These are phyloP conservation scores for Hamiltosporidium magnivora DNA, from an alignment of 371 early-diverging fungal genomes.

Conservation along the genomic window DNA sequence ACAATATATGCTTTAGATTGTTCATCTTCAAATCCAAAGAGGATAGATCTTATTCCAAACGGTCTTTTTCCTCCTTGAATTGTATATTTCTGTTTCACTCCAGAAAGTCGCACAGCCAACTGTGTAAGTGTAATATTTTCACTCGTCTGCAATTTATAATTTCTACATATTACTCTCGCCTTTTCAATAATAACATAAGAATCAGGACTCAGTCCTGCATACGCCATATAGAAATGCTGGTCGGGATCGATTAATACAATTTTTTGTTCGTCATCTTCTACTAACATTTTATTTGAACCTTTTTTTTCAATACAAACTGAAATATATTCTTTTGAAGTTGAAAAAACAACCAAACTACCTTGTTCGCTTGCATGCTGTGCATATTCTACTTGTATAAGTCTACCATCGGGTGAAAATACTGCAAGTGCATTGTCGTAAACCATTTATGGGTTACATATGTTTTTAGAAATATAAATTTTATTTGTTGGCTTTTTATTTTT, in stretches of 20 bases:
- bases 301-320: slow-evolving; percentile 70
- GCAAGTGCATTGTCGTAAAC: slow-evolving; percentile 65
- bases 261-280: slow-evolving; percentile 87
- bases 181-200: slow-evolving; percentile 37
- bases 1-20: slow-evolving; percentile 78
- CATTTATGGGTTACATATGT: slow-evolving; percentile 5
- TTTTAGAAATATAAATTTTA: too few species aligned
- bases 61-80: slow-evolving; percentile 94
- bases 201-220: slow-evolving; percentile 54
- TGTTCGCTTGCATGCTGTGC: slow-evolving; percentile 93
- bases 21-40: slow-evolving; percentile 72
- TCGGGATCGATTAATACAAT: slow-evolving; percentile 89
- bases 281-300: slow-evolving; percentile 77
- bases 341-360: slow-evolving; percentile 63
- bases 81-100: slow-evolving; percentile 73
- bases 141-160: slow-evolving; percentile 38
- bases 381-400: slow-evolving; percentile 98
- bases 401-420: slow-evolving; percentile 97
- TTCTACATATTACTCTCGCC: slow-evolving; percentile 29
- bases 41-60: slow-evolving; percentile 87
- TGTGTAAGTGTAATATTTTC: slow-evolving; percentile 84
- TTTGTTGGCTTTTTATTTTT: too few species aligned
- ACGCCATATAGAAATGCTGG: slow-evolving; percentile 86
- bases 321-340: slow-evolving; percentile 23
- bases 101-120: slow-evolving; percentile 60